A percentile compares a stretch with the other conserved stretches of the same genome.
Evolutionary conservation across 2,329 filamentous ascomycete genomes (phyloP).

Genomic region (Neoarthrinium moseri): DNA sequence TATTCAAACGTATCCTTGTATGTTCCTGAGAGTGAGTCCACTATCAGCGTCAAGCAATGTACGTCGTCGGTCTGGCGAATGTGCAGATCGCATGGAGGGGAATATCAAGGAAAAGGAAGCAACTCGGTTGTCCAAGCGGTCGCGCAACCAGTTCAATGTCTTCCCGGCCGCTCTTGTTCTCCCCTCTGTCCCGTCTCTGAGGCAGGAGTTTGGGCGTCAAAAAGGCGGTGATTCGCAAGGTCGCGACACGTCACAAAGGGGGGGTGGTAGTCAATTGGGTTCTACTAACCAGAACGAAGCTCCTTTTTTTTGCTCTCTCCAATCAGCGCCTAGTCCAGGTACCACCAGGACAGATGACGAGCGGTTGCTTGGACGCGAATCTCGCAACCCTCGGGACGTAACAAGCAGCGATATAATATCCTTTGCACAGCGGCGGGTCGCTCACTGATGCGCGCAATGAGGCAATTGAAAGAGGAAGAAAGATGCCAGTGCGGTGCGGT

Average conservation of each 20-base stretch:
- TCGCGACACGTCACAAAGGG: conserved; percentile 29
- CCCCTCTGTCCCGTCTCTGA: conserved; percentile 20
- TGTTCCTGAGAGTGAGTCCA: too few species aligned
- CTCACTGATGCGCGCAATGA: neutral
- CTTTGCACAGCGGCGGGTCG: neutral
- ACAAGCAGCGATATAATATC: neutral
- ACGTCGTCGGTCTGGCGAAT: too few species aligned
- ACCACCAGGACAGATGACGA: neutral
- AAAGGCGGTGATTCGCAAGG: conserved; percentile 18
- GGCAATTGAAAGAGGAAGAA: neutral
- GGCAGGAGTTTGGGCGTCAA: too few species aligned
- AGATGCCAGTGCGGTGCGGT: neutral
- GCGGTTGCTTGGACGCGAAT: neutral
- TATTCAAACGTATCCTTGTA: too few species aligned
- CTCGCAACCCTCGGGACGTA: neutral
- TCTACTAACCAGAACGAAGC: conserved; percentile 25
- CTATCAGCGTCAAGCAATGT: too few species aligned
- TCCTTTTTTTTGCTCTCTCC: neutral
- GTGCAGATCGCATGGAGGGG: too few species aligned
- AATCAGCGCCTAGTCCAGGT: conserved; percentile 3
- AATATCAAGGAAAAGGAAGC: too few species aligned
- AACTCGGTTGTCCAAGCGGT: too few species aligned
- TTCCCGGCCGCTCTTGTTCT: too few species aligned
- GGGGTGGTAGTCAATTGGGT: conserved; percentile 17
- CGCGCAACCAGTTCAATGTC: too few species aligned